Conservation (phyloP, 495 filamentous ascomycete species). For the Aspergillus avenaceus region DNA sequence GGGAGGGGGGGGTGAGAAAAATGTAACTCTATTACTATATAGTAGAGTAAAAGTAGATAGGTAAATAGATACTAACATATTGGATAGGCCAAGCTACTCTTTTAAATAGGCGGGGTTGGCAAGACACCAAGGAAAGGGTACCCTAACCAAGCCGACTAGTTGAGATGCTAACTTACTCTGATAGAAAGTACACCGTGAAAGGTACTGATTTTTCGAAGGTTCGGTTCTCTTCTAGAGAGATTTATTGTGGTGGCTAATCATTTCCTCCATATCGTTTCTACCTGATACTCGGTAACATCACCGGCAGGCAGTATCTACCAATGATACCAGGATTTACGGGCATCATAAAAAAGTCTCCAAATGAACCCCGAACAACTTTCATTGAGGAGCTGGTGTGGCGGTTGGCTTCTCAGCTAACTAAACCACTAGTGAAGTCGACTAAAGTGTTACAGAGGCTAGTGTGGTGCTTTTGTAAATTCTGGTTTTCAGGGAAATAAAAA, state of each 20-base stretch:
- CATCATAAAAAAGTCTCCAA: background rate
- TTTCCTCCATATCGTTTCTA: background rate
- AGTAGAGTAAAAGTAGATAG: background rate
- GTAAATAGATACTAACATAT: background rate
- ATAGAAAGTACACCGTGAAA: background rate
- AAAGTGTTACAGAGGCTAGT: background rate
- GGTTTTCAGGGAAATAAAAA: no score
- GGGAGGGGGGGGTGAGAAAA: background rate
- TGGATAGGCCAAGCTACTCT: background rate
- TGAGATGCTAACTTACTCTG: background rate
- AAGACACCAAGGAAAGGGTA: slow-evolving; percentile 1
- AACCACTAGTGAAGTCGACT: slow-evolving; percentile 2
- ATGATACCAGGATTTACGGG: background rate
- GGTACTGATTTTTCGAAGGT: background rate
- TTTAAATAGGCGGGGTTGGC: slow-evolving; percentile 4
- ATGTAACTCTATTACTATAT: slow-evolving; percentile 1
- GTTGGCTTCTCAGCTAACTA: slow-evolving; percentile 1
- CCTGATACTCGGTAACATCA: background rate
- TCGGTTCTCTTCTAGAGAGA: background rate
- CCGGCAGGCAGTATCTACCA: background rate
- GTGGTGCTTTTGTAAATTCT: slow-evolving; percentile 1
- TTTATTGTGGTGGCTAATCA: background rate
- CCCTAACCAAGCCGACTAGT: background rate
- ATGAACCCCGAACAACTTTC: background rate
- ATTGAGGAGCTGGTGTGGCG: slow-evolving; percentile 1